A percentile compares a stretch with the other conserved stretches of the same genome.
Conservation (phyloP, 176 grass and related monocot genomes). For the Panicum miliaceum region DNA sequence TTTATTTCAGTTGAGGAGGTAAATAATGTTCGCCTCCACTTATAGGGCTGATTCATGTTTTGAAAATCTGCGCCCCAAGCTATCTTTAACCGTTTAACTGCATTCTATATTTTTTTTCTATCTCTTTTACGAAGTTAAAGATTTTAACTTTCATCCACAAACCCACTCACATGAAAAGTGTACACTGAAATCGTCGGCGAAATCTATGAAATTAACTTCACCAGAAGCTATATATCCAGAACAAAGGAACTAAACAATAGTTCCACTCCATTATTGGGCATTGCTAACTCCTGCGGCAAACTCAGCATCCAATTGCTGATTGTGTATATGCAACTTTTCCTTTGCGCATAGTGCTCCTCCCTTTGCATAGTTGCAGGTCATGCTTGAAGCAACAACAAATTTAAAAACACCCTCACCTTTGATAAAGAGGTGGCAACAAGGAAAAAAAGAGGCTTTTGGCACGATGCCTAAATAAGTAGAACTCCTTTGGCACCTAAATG, state of each 20-base stretch:
- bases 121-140: background rate
- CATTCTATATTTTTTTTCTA: background rate
- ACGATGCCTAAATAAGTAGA: conserved; percentile 32
- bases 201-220: background rate
- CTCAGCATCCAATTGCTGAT: background rate
- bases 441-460: conserved; percentile 23
- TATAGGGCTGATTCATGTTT: background rate
- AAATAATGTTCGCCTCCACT: background rate
- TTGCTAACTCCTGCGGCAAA: background rate
- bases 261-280: background rate
- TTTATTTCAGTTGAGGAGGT: background rate
- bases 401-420: background rate
- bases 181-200: background rate
- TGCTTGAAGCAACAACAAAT: conserved; percentile 59
- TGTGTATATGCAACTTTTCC: background rate
- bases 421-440: conserved; percentile 37
- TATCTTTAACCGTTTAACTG: background rate
- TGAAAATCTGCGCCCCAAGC: background rate
- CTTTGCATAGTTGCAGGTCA: conserved; percentile 34
- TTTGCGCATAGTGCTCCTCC: conserved; percentile 31
- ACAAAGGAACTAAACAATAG: background rate
- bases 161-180: background rate
- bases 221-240: background rate
- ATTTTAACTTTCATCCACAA: background rate
- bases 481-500: conserved; percentile 43